Conservation (phyloP, 228 moss, liverwort and hornwort species). For the Sphagnum fallax region DNA sequence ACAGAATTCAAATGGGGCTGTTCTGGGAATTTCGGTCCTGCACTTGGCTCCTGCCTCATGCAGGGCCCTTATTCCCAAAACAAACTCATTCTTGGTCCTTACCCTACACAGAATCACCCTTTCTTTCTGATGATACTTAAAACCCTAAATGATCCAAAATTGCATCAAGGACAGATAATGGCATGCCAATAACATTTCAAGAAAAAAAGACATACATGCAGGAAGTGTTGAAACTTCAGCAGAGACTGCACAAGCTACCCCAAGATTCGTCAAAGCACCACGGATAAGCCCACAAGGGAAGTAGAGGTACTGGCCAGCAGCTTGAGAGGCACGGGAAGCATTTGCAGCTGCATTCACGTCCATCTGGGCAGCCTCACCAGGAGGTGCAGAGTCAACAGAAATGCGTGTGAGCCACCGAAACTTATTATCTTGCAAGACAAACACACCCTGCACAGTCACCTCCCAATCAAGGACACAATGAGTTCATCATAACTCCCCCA, state of each 20-base stretch:
- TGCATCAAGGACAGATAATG: not conserved
- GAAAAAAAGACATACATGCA: constrained; percentile 45
- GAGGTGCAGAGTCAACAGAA: constrained; percentile 60
- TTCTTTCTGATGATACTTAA: not conserved
- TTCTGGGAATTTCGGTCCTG: not conserved
- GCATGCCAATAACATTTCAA: not conserved
- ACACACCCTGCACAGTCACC: constrained; percentile 62
- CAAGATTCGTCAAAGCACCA: constrained; percentile 79
- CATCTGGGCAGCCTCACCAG: constrained; percentile 33
- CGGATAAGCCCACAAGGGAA: constrained; percentile 96
- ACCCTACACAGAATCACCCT: too few species aligned
- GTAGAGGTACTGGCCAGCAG: constrained; percentile 87
- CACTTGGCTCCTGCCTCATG: not conserved
- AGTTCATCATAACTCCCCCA: not conserved
- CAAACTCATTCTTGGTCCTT: too few species aligned
- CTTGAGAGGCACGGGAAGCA: constrained; percentile 72
- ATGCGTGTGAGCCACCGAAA: constrained; percentile 97
- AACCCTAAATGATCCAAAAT: not conserved
- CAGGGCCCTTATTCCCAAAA: not conserved
- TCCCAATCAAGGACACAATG: not conserved
- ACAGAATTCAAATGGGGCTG: too few species aligned
- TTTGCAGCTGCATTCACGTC: constrained; percentile 52
- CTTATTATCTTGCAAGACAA: constrained; percentile 95
- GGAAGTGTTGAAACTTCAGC: constrained; percentile 92
- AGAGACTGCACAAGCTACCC: constrained; percentile 92